Conservation (phyloP, 176 grass and related monocot species). For the Tillandsia leiboldiana region DNA sequence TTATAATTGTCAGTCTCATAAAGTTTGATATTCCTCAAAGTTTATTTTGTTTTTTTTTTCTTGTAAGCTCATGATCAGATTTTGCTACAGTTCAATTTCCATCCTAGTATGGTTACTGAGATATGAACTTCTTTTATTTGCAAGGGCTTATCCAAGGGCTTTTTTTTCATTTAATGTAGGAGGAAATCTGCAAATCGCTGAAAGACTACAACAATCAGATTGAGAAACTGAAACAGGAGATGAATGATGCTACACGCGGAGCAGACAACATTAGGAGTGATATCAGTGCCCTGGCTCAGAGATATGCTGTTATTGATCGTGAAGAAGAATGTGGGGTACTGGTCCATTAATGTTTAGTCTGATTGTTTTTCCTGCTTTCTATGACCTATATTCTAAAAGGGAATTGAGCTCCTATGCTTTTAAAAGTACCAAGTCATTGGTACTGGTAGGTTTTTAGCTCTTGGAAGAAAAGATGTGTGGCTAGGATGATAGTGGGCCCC, state of each 20-base stretch:
- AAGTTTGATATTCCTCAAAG: background rate
- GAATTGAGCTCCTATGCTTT: too few species aligned
- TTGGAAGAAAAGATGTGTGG: too few species aligned
- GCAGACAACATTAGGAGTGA: slow-evolving; percentile 93
- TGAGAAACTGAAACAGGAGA: slow-evolving; percentile 86
- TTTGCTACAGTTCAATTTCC: background rate
- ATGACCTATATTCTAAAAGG: background rate
- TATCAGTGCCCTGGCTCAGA: slow-evolving; percentile 88
- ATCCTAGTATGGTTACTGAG: background rate
- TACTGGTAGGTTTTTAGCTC: too few species aligned
- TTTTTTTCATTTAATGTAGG: slow-evolving; percentile 30
- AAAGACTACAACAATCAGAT: slow-evolving; percentile 97
- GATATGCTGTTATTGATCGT: slow-evolving; percentile 79
- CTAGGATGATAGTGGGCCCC: too few species aligned
- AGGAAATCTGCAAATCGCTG: slow-evolving; percentile 94
- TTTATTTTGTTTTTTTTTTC: background rate
- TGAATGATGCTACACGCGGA: slow-evolving; percentile 91
- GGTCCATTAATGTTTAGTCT: background rate
- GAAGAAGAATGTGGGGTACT: slow-evolving; percentile 90
- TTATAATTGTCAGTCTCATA: too few species aligned
- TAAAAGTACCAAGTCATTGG: too few species aligned
- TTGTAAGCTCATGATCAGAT: background rate
- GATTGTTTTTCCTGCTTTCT: background rate
- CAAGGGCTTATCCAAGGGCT: slow-evolving; percentile 3
- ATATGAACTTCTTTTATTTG: background rate